These are phyloP conservation scores for Aquilaria malaccensis DNA, from an alignment of 345 rosid genomes.

Conservation along the genomic window DNA sequence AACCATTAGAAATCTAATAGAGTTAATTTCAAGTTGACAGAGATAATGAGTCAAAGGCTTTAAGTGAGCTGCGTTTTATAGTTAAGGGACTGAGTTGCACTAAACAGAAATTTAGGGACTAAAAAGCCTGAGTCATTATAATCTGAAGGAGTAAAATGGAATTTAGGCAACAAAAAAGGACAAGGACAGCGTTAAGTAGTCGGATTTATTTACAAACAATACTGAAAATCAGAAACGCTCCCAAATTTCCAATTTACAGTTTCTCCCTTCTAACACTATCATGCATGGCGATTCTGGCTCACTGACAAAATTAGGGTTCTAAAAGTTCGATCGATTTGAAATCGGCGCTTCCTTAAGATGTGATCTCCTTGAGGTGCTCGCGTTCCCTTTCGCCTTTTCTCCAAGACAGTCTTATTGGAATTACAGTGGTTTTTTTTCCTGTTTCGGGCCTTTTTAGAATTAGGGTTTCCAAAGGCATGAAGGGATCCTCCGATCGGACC, in stretches of 20 bases:
- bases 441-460: conserved; percentile 19
- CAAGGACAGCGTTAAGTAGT: too few species aligned
- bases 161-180: too few species aligned
- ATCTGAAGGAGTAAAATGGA: too few species aligned
- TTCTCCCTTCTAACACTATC: background rate
- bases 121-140: too few species aligned
- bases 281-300: conserved; percentile 17
- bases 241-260: background rate
- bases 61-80: too few species aligned
- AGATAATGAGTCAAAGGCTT: too few species aligned
- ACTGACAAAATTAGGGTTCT: conserved; percentile 4
- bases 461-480: conserved; percentile 30
- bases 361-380: conserved; percentile 18
- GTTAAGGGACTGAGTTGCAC: too few species aligned
- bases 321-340: background rate
- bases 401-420: background rate
- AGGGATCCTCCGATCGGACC: conserved; percentile 49
- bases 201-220: too few species aligned
- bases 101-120: too few species aligned
- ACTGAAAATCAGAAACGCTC: background rate
- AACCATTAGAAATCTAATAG: too few species aligned
- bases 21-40: too few species aligned
- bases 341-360: conserved; percentile 19
- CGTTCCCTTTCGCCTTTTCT: background rate
- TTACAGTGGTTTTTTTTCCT: conserved; percentile 15